Evolutionary conservation across 306 rosid species (phyloP).

Genomic region (Lotus japonicus): DNA sequence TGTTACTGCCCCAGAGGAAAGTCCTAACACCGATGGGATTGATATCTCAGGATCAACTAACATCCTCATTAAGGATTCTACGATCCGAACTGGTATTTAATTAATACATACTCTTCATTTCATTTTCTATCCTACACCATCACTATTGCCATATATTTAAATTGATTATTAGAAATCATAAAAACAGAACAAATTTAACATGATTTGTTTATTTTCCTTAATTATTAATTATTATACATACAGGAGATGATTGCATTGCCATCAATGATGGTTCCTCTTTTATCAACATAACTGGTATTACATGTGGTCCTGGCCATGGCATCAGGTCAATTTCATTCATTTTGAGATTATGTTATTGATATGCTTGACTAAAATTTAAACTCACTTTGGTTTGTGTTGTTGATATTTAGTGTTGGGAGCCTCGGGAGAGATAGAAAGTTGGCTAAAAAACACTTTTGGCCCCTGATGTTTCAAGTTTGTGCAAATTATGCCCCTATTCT

Average conservation of each 20-base stretch:
- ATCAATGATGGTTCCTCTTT: conserved; percentile 26
- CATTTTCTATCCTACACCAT: no score
- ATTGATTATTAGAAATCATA: no score
- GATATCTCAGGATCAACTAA: conserved; percentile 25
- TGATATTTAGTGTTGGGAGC: conserved; percentile 40
- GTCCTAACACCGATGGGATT: conserved; percentile 59
- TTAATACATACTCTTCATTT: no score
- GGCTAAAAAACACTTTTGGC: no score
- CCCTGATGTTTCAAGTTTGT: no score
- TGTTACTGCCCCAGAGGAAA: conserved; percentile 34
- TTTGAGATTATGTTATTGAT: no score
- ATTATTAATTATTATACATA: no score
- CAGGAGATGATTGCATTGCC: conserved; percentile 58
- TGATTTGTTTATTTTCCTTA: no score
- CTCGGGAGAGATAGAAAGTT: conserved; percentile 33
- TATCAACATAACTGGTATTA: conserved; percentile 31
- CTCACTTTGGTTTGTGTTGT: background rate
- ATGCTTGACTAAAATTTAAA: background rate
- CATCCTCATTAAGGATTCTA: conserved; percentile 3
- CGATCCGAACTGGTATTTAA: conserved; percentile 27
- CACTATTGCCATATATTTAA: no score
- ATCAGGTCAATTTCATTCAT: conserved; percentile 24
- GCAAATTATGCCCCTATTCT: no score
- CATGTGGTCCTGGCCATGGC: conserved; percentile 62
- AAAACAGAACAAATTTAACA: no score